Percentiles rank a stretch among this genome's conserved stretches.
phyloP scores from a whole-genome alignment of 2,329 filamentous ascomycete genomes.

The Tolypocladium tropicale region DNA sequence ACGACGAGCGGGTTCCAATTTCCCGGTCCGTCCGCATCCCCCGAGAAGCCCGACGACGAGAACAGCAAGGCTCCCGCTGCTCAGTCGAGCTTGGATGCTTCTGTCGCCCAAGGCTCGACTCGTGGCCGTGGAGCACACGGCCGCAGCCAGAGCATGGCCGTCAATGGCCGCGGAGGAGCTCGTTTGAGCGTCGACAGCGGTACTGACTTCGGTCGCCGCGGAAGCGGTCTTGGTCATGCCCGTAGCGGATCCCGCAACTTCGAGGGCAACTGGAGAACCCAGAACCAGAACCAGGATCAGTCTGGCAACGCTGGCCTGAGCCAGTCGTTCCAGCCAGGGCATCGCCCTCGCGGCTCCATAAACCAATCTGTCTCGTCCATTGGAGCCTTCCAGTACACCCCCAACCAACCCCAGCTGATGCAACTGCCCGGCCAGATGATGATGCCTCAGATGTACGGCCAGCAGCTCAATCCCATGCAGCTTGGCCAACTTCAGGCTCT shows the following conservation, averaged over 20 bases:
- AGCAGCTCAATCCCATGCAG: slow-evolving; percentile 80
- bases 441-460: slow-evolving; percentile 77
- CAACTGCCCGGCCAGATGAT: slow-evolving; percentile 81
- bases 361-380: slow-evolving; percentile 77
- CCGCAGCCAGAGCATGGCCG: slow-evolving; percentile 87
- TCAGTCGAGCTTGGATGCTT: slow-evolving; percentile 19
- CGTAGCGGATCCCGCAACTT: slow-evolving; percentile 86
- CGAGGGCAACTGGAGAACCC: slow-evolving; percentile 95
- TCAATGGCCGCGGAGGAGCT: slow-evolving; percentile 59
- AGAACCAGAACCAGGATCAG: slow-evolving; percentile 53
- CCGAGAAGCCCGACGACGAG: slow-evolving; percentile 48
- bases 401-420: slow-evolving; percentile 75
- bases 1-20: slow-evolving; percentile 94
- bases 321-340: slow-evolving; percentile 80
- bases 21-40: slow-evolving; percentile 61
- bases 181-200: slow-evolving; percentile 50
- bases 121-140: slow-evolving; percentile 53
- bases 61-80: slow-evolving; percentile 17
- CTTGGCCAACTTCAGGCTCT: slow-evolving; percentile 85
- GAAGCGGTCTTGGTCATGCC: slow-evolving; percentile 52
- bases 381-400: slow-evolving; percentile 76
- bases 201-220: slow-evolving; percentile 63
- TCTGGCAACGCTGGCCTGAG: slow-evolving; percentile 38
- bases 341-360: slow-evolving; percentile 76
- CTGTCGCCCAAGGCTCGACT: slow-evolving; percentile 30